Evolutionary conservation across 768 basidiomycete species (phyloP).

Genomic region (Podaxis pistillaris): DNA sequence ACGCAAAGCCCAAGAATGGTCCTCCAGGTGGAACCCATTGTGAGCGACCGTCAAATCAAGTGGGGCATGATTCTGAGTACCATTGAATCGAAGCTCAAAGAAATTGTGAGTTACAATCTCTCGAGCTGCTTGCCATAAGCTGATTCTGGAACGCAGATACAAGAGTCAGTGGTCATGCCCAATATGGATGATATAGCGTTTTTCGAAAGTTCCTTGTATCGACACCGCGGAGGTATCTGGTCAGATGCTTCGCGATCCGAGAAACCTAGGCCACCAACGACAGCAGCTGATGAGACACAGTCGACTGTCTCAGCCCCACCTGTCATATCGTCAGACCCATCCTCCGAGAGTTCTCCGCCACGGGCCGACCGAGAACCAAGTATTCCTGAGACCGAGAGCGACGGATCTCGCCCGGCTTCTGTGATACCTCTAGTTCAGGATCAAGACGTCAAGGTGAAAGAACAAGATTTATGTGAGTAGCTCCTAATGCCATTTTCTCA

Average conservation of each 20-base stretch:
- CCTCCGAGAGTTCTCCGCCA: neutral
- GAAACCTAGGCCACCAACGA: conserved; percentile 21
- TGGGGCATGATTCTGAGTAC: conserved; percentile 90
- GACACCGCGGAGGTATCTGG: conserved; percentile 87
- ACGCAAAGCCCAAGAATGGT: conserved; percentile 87
- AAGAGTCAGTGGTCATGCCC: conserved; percentile 91
- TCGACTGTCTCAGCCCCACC: conserved; percentile 38
- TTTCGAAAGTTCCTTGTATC: conserved; percentile 71
- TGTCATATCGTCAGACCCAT: neutral
- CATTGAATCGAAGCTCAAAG: conserved; percentile 85
- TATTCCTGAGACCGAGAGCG: conserved; percentile 13
- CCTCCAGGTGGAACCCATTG: conserved; percentile 88
- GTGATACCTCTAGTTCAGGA: conserved; percentile 1
- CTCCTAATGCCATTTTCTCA: neutral
- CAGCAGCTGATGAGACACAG: conserved; percentile 27
- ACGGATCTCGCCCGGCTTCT: conserved; percentile 13
- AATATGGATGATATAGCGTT: conserved; percentile 99
- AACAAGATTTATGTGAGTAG: conserved; percentile 1
- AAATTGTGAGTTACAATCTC: conserved; percentile 60
- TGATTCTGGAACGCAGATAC: conserved; percentile 56
- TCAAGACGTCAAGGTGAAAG: neutral
- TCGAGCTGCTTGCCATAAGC: neutral
- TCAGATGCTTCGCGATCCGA: conserved; percentile 61
- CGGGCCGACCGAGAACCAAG: conserved; percentile 15
- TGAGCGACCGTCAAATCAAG: conserved; percentile 91